Conservation (phyloP, 2,329 filamentous ascomycete genomes). For the Alternaria alternata region DNA sequence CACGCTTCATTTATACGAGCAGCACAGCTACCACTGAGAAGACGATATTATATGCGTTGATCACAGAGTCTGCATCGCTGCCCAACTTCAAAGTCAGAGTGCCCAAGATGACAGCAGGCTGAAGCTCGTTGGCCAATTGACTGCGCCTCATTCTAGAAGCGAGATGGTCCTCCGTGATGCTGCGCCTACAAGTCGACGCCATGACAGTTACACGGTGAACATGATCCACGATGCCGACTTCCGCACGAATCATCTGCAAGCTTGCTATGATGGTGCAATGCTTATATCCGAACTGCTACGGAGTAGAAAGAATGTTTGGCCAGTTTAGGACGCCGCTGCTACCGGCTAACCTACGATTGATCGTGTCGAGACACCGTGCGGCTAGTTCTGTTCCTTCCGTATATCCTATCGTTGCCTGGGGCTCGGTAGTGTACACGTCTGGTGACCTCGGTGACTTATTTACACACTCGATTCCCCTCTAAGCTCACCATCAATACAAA, state of each 20-base stretch:
- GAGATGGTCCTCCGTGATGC: constrained; percentile 23
- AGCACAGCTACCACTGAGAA: constrained; percentile 3
- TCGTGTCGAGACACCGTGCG: neutral
- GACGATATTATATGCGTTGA: neutral
- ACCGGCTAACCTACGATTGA: neutral
- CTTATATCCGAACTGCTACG: neutral
- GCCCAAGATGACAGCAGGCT: constrained; percentile 33
- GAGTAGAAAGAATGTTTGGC: neutral
- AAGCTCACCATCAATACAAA: neutral
- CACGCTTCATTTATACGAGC: neutral
- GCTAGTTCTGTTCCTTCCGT: neutral
- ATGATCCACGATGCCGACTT: neutral
- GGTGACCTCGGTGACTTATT: neutral
- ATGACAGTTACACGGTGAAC: neutral
- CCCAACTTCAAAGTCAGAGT: constrained; percentile 14
- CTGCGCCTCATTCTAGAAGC: constrained; percentile 24
- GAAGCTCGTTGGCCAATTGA: constrained; percentile 31
- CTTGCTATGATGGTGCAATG: neutral
- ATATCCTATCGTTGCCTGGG: neutral
- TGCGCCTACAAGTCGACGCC: constrained; percentile 12
- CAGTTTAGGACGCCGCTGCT: constrained; percentile 3
- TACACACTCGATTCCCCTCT: neutral
- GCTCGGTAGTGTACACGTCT: neutral
- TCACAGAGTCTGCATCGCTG: constrained; percentile 20
- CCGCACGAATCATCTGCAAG: neutral